Percentiles rank a stretch among this genome's conserved stretches.
These are phyloP conservation scores for Heliamphora exappendiculata DNA, from an alignment of 148 eudicot genomes.

Conservation along the genomic window DNA sequence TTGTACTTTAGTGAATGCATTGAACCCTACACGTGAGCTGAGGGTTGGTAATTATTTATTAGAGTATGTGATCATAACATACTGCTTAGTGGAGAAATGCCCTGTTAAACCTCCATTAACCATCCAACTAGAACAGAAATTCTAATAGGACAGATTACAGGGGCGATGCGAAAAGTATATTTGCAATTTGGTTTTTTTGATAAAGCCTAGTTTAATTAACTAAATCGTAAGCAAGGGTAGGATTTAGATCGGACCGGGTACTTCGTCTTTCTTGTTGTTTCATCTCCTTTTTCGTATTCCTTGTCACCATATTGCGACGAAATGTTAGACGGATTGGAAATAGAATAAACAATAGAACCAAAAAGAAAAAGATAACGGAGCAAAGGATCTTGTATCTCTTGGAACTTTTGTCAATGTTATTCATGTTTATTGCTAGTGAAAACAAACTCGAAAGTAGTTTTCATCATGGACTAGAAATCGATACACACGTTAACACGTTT, in stretches of 20 bases:
- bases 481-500: not conserved
- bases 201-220: not conserved
- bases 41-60: constrained; percentile 19
- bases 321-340: too few relatives aligned
- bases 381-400: not conserved
- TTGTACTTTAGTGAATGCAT: constrained; percentile 30
- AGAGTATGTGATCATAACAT: constrained; percentile 1
- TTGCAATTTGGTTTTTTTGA: not conserved
- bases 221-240: not conserved
- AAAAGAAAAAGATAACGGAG: not conserved
- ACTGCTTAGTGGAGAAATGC: not conserved
- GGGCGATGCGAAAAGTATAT: not conserved
- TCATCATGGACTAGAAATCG: constrained; percentile 3
- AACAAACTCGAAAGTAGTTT: constrained; percentile 12
- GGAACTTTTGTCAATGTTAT: constrained; percentile 9
- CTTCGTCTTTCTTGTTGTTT: too few relatives aligned
- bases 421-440: constrained; percentile 14
- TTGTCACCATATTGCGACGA: too few relatives aligned
- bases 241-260: too few relatives aligned
- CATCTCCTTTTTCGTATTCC: too few relatives aligned
- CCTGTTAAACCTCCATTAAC: not conserved
- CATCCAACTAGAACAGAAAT: not conserved
- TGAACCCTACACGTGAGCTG: constrained; percentile 49
- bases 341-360: not conserved
- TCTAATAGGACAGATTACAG: not conserved